phyloP scores from a whole-genome alignment of 2,329 filamentous ascomycete species.

The Cladosporium austrohemisphaericum region DNA sequence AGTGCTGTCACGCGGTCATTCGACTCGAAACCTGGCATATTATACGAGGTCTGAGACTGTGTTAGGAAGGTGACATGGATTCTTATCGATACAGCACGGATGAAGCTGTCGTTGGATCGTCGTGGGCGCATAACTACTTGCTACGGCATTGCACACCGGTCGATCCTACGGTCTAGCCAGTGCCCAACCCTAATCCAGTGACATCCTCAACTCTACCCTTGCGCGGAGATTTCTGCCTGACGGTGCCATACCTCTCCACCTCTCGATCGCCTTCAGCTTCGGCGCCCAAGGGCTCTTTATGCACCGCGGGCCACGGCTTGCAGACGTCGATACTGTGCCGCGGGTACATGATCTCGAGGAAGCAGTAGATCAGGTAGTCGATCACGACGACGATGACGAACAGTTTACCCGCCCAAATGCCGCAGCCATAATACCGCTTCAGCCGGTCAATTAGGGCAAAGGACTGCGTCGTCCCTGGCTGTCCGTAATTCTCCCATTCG shows the following conservation, averaged over 20 bases:
- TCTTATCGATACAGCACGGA: too few relatives aligned
- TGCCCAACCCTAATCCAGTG: slow-evolving; percentile 6
- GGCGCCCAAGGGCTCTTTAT: not conserved
- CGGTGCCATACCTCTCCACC: slow-evolving; percentile 15
- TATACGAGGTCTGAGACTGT: too few relatives aligned
- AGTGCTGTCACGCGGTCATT: too few relatives aligned
- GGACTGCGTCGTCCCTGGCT: slow-evolving; percentile 54
- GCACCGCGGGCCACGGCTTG: slow-evolving; percentile 69
- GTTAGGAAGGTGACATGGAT: too few relatives aligned
- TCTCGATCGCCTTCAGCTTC: slow-evolving; percentile 12
- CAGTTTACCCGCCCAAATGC: slow-evolving; percentile 96
- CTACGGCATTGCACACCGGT: not conserved
- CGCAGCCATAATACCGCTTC: slow-evolving; percentile 96
- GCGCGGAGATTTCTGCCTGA: slow-evolving; percentile 18
- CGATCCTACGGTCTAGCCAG: slow-evolving; percentile 1
- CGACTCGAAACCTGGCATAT: too few relatives aligned
- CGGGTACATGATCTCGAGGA: slow-evolving; percentile 83
- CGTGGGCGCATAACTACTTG: not conserved
- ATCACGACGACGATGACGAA: slow-evolving; percentile 94
- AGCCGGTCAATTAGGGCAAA: slow-evolving; percentile 91
- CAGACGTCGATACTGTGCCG: slow-evolving; percentile 83
- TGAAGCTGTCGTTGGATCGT: too few relatives aligned
- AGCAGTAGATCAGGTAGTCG: slow-evolving; percentile 85
- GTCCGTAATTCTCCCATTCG: slow-evolving; percentile 59
- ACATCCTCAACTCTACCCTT: slow-evolving; percentile 6